Base-by-base conservation (phyloP, 108 stramenopile species). In the Cylindrotheca closterium region DNA sequence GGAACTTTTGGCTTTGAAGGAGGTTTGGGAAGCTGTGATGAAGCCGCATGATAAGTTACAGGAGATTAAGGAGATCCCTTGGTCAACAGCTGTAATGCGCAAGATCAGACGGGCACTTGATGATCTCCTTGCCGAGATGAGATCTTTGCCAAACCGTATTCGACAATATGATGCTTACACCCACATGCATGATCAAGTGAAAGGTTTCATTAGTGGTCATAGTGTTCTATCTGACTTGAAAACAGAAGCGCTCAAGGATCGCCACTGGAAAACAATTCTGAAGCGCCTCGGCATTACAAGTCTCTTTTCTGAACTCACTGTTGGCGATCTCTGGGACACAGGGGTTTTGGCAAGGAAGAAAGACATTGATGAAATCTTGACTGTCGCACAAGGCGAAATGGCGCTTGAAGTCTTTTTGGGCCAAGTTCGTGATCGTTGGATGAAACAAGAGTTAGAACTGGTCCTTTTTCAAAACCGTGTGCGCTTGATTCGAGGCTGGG, bases 391-490 rank as follows among this genome's bases (percentile, higher is more conserved):
- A 68, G 97, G 97, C 22, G 99, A 99, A 76, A 95, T 96, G 97
- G 97, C 99, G 1, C 87, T 99, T 31, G 97, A 98, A 67, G 79
- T 92, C 47, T 99, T 97, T 78, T 70, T 99, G 22, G 63, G 61
- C 2, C 90, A 99, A 79, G 95, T 99, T n/a, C 85, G 94, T 28
- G 96, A 96, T 48, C 79, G 87, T n/a, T 99, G 99, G 99, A 82
- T 86, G 67, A 90, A 89, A 49, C 76, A 82, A 67, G 89, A 96
- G 65, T 73, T 99, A 25, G 94, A 98, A 63, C 78, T 99, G 45
- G 95, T 96, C 22, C 71, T 91, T 2, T 97, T 95, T 71, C 96
- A 97, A 68, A 96, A 97, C 59, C 84, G 98, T 46, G 88, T 96
- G 18, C 85, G 95, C 19, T 73, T 99, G 30, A 95, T 99, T 53